Evolutionary conservation across 768 basidiomycete genomes (phyloP).

Genomic region (Phylloporus scabripes): DNA sequence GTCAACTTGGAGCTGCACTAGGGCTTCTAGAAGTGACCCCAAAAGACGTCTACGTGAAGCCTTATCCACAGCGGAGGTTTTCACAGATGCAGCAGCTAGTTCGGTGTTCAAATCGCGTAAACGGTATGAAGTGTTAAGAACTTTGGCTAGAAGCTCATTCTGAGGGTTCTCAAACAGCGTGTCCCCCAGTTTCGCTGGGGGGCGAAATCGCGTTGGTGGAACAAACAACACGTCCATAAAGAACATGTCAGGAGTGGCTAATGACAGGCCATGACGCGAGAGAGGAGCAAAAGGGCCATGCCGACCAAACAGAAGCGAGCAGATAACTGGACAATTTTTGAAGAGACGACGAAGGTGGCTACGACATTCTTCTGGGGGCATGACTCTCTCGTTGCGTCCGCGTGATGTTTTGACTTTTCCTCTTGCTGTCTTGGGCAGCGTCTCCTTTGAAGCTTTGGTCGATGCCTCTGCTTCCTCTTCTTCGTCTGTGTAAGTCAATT

Average conservation of each 20-base stretch:
- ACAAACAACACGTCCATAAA: conserved; percentile 92
- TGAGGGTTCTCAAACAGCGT: conserved; percentile 94
- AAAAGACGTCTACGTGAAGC: conserved; percentile 51
- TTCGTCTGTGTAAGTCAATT: conserved; percentile 48
- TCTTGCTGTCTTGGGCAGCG: conserved; percentile 66
- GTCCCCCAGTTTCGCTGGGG: conserved; percentile 87
- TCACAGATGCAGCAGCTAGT: conserved; percentile 55
- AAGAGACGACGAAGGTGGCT: conserved; percentile 90
- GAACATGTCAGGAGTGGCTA: conserved; percentile 90
- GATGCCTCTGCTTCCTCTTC: conserved; percentile 44
- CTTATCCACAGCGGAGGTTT: conserved; percentile 50
- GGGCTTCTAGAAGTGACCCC: conserved; percentile 63
- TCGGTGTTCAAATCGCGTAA: conserved; percentile 71
- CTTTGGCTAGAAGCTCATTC: conserved; percentile 80
- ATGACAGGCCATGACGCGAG: conserved; percentile 52
- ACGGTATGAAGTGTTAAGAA: conserved; percentile 75
- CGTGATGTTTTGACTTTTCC: conserved; percentile 71
- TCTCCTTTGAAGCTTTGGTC: conserved; percentile 22
- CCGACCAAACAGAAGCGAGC: conserved; percentile 84
- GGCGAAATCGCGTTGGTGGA: conserved; percentile 92
- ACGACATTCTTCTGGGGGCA: conserved; percentile 89
- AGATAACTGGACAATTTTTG: conserved; percentile 73
- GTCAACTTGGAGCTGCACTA: conserved; percentile 88
- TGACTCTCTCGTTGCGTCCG: conserved; percentile 84
- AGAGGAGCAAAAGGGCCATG: conserved; percentile 79